Evolutionary conservation across 129 eudicot species (phyloP).

Genomic region (Glebionis coronaria): DNA sequence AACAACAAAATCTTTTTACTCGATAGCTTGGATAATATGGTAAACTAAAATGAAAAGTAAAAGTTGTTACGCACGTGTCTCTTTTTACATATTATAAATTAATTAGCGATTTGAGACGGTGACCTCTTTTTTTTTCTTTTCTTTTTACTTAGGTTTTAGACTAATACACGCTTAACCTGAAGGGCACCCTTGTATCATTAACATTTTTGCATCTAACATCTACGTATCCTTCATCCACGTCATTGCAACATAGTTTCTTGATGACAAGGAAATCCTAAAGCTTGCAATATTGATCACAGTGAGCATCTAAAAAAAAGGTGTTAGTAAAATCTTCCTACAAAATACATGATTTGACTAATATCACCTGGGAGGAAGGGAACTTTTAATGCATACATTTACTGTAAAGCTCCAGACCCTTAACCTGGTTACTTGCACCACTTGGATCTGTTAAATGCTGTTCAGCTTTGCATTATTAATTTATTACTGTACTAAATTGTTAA

Average conservation of each 20-base stretch:
- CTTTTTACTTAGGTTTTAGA: too few relatives aligned
- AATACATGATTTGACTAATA: not conserved
- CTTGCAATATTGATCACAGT: not conserved
- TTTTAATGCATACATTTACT: not conserved
- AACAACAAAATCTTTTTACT: too few relatives aligned
- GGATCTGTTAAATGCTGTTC: not conserved
- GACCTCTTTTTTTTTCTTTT: too few relatives aligned
- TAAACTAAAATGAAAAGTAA: too few relatives aligned
- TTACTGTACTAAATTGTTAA: too few relatives aligned
- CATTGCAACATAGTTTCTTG: not conserved
- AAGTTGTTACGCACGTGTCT: too few relatives aligned
- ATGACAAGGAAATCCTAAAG: not conserved
- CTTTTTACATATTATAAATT: too few relatives aligned
- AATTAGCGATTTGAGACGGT: too few relatives aligned
- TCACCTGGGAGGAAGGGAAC: not conserved
- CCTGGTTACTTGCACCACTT: not conserved
- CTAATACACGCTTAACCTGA: too few relatives aligned
- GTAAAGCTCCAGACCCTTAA: not conserved
- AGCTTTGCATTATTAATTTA: too few relatives aligned
- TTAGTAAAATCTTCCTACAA: not conserved
- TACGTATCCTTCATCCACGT: not conserved
- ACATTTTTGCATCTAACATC: not conserved
- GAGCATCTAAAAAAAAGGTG: not conserved
- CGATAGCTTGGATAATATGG: too few relatives aligned
- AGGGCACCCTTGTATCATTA: too few relatives aligned